Conservation (phyloP, 495 filamentous ascomycete genomes). For the Bryoglossum gracile region DNA sequence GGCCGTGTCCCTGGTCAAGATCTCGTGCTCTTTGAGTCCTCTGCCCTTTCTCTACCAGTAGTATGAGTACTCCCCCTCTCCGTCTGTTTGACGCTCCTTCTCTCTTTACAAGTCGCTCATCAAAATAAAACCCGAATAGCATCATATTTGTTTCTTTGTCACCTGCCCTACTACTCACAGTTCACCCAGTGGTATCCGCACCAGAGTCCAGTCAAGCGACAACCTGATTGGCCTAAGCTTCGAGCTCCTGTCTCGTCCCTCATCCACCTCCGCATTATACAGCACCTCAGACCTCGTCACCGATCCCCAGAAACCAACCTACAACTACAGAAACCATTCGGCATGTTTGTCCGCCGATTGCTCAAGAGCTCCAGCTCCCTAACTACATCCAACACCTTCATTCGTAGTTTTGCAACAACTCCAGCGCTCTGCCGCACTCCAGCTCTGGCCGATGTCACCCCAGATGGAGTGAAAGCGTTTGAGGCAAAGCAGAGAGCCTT, state of each 20-base stretch:
- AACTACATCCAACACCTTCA: constrained; percentile 27
- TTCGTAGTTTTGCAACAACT: constrained; percentile 57
- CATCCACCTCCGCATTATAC: background rate
- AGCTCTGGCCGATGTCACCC: constrained; percentile 77
- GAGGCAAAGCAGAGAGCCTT: constrained; percentile 76
- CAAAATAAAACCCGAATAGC: no score
- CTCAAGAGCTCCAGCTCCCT: constrained; percentile 36
- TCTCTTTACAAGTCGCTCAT: no score
- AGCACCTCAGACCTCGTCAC: constrained; percentile 12
- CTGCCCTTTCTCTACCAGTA: no score
- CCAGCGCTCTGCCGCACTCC: constrained; percentile 43
- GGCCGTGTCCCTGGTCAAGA: background rate
- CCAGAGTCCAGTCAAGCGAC: background rate
- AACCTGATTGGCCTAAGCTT: background rate
- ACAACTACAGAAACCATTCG: constrained; percentile 10
- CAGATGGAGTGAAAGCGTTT: constrained; percentile 63
- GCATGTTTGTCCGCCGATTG: constrained; percentile 31
- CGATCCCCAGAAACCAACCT: constrained; percentile 10
- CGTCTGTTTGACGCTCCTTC: no score
- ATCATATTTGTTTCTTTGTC: no score
- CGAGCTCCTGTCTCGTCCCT: constrained; percentile 1
- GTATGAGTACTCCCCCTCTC: no score
- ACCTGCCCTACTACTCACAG: no score
- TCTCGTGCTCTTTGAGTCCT: no score
- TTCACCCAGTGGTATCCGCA: no score